Base-by-base conservation (phyloP, 1,139 yeast species). In the Kodamaea arcana region DNA sequence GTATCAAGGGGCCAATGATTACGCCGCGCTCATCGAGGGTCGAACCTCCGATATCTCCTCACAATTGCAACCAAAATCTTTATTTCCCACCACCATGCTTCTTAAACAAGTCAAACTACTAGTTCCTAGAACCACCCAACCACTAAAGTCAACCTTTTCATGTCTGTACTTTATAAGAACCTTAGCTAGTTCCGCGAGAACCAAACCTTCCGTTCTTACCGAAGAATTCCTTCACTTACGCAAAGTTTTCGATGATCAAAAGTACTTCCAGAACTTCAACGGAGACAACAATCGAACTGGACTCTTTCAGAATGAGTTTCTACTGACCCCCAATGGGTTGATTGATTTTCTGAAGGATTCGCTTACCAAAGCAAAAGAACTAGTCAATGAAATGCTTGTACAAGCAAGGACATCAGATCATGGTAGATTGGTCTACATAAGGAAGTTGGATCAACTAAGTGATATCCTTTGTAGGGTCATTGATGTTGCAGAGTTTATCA, bases 381-480 rank as follows among this genome's bases (percentile, higher is more conserved):
- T 88, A 31, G 86, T 85, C 0, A 55, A 61, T 0, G 58, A 68
- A 15, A 76, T 90, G 67, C 61, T 78, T 10, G 44, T 50, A 4
- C 81, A 78, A 31, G 63, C 56, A 15, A 42, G 50, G 13, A 54
- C 58, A 15, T 52, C 69, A 1, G 59, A 57, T 2, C 62, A 65
- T 14, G 86, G 82, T 1, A 58, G 75, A 32, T 50, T 64, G 24
- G 58, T 65, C 11, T 85, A 78, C 41, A 77, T 92, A 35, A 53
- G 78, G 34, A 78, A 80, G 35, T 62, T 92, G 41, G 99, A 92
- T 56, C 79, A 88, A 45, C 63, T 94, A 29, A 84, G 95, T 49
- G 98, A 92, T 55, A 75, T 84, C 15, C 61, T 92, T 29, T 92
- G 99, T 55, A 76, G 95, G 41, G 97, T 87, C 7, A 90, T 92